A percentile compares a stretch with the other conserved stretches of the same genome.
phyloP scores from a whole-genome alignment of 495 filamentous ascomycete species.

The Pyrenula aspistea region DNA sequence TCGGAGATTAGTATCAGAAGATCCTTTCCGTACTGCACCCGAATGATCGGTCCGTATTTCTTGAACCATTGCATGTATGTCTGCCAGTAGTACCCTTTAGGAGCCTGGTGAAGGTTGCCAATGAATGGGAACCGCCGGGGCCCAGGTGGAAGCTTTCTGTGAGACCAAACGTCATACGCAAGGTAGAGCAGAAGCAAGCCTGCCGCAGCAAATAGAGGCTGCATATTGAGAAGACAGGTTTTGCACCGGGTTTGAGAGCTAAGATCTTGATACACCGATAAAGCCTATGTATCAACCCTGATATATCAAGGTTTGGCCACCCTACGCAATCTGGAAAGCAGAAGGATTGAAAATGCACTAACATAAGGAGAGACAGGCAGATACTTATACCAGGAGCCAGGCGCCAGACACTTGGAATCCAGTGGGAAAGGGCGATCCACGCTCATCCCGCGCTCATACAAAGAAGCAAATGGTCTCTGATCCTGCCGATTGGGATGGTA shows the following conservation, averaged over 20 bases:
- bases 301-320: not conserved
- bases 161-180: not conserved
- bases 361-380: not conserved
- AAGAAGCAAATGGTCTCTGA: not conserved
- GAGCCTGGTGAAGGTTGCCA: constrained; percentile 23
- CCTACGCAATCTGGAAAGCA: not conserved
- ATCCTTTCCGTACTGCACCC: constrained; percentile 5
- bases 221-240: not conserved
- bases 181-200: not conserved
- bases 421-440: not conserved
- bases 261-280: not conserved
- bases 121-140: constrained; percentile 12
- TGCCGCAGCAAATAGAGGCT: not conserved
- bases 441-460: not conserved
- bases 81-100: constrained; percentile 5
- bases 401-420: not conserved
- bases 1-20: constrained; percentile 10
- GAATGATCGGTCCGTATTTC: constrained; percentile 17
- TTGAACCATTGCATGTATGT: constrained; percentile 14
- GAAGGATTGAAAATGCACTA: not conserved
- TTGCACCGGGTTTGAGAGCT: not conserved
- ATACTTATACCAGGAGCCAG: not conserved
- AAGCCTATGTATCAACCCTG: not conserved
- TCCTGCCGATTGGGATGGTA: not conserved
- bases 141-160: not conserved